Base-by-base conservation (phyloP, 2,329 filamentous ascomycete species). In the Diplodia mutila region DNA sequence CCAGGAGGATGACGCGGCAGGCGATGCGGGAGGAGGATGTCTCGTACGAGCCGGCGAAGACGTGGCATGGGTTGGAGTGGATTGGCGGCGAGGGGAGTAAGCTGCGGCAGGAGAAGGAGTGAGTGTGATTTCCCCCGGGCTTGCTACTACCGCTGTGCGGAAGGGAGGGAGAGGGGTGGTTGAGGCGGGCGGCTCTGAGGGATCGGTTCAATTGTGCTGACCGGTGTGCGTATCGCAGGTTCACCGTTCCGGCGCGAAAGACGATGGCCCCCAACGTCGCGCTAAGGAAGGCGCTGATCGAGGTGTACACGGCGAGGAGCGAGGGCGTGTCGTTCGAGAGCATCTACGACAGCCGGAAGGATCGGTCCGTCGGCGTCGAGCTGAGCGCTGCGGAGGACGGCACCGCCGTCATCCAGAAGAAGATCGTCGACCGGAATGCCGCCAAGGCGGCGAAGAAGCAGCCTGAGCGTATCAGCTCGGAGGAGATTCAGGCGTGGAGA, bases 51-150 rank as follows among this genome's bases (percentile, higher is more conserved):
- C 80, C 79, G n/a, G 82, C 85, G 27, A 76, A 73, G 51, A 83
- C 78, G 3, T 86, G 85, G 84, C 78, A 86, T 53, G 85, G 82
- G 0, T 73, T 89, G 68, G 80, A 84, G 69, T 76, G 75, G 63
- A 78, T 89, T 54, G 87, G 87, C 39, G 76, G 76, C 14, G 79
- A 80, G 67, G 72, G 81, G 32, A 12, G 3, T 2, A 2, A 1
- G 51, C 79, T 77, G 78, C 69, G 72, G 25, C 72, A 69, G 71
- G 67, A 72, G 65, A 70, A 73, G 63, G 71, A 73, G 48, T 12
- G 42, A 42, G 46, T 52, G 21, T 14, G 52, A 42, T n/a, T n/a
- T n/a, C n/a, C n/a, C n/a, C n/a, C n/a, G n/a, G n/a, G n/a, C n/a
- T n/a, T n/a, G n/a, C n/a, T n/a, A n/a, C n/a, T n/a, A n/a, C n/a